phyloP scores from a whole-genome alignment of 2,329 filamentous ascomycete genomes.

The Magnaporthales sp. region DNA sequence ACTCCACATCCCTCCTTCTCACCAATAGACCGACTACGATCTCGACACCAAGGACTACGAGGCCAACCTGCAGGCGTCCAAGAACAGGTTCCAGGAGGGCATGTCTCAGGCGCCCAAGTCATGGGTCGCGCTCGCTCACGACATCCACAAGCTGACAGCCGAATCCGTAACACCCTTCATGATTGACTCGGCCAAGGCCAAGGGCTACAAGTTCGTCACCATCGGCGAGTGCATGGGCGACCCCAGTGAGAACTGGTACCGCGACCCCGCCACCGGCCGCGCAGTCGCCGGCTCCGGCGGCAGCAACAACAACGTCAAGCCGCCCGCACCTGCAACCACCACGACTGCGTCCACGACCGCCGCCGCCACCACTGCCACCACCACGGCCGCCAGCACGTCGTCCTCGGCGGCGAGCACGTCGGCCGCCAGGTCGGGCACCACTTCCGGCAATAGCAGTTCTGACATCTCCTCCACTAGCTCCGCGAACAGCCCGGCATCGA shows the following conservation, averaged over 20 bases:
- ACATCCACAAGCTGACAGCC: constrained; percentile 36
- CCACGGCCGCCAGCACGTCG: not conserved
- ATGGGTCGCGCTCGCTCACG: constrained; percentile 28
- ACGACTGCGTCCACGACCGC: not conserved
- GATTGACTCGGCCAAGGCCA: constrained; percentile 27
- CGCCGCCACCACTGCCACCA: not conserved
- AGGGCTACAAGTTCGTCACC: constrained; percentile 34
- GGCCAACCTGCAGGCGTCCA: constrained; percentile 17
- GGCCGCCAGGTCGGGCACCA: not conserved
- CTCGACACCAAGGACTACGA: constrained; percentile 22
- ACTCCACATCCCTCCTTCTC: not conserved
- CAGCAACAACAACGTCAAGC: constrained; percentile 2
- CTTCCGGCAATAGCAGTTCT: not conserved
- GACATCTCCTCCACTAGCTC: not conserved
- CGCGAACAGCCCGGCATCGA: not conserved
- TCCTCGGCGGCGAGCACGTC: not conserved
- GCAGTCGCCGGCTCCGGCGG: constrained; percentile 3
- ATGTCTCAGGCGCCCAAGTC: constrained; percentile 12
- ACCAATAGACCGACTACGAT: constrained; percentile 19
- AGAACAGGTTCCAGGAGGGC: constrained; percentile 12
- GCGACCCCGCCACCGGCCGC: constrained; percentile 23
- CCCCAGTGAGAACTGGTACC: constrained; percentile 36
- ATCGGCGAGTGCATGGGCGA: constrained; percentile 40
- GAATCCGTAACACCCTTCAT: constrained; percentile 32
- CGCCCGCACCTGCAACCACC: not conserved